Base-by-base conservation (phyloP, 208 protist species). In the Crithidia thermophila region DNA sequence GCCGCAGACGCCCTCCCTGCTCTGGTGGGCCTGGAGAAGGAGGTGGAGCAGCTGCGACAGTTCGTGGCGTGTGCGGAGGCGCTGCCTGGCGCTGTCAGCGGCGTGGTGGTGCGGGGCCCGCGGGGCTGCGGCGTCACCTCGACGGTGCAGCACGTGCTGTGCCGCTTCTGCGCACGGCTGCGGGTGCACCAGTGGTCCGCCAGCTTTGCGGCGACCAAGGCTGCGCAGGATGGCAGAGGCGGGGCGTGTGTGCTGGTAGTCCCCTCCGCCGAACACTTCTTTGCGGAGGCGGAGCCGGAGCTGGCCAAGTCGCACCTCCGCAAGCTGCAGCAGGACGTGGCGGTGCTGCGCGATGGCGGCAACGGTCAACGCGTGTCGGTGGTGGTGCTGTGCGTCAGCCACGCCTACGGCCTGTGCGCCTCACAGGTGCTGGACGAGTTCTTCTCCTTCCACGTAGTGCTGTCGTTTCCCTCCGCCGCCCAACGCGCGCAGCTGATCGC, bases 401-500 rank as follows among this genome's bases (percentile, higher is more conserved):
- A 72, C 39, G 72, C 60, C 37, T 77, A 72, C 47, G 57, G 63
- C n/a, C 25, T 45, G 6, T 77, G 75, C 23, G 75, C 67, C 1
- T 34, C 8, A 23, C 64, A 73, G 23, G 67, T 82, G 31, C 71
- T 88, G 40, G 70, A 73, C 31, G 62, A 59, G 14, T 40, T 88
- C 31, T 87, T 94, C 67, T 49, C 77, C 42, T 47, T 72, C 23
- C 63, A 79, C 46, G 55, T 92, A 52, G 60, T 57, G 4, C 33
- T 94, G 20, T 61, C 75, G 9, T 59, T 76, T 5, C 89, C 85
- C 3, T 72, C 75, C 30, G 53, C 75, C 10, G 39, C 62, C 37
- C 73, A 75, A 31, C 83, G 84, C 8, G 81, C 89, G 18, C 65
- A 21, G n/a, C 64, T 94, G 55, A 37, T 90, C 20, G 81, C 87